Evolutionary conservation across 768 basidiomycete species (phyloP), one percentile per base, ranked within the genome.

Genomic region (Tulasnella sp.): DNA sequence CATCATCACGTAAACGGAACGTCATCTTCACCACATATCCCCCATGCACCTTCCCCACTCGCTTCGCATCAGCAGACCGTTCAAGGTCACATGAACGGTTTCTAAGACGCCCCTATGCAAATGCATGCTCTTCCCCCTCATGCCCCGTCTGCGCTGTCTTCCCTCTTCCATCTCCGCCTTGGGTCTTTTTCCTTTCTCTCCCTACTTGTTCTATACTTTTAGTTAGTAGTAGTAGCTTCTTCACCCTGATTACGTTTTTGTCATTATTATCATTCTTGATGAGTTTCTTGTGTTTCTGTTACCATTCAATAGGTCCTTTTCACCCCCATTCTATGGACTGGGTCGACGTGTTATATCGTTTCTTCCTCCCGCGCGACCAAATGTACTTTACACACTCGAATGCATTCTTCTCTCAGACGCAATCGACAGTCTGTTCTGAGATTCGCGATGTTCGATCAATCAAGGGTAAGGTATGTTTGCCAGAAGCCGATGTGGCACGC

Each of bases 61-160:
- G 64, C 64, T 36, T 32, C 64, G 35, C 64, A 65, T 37, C 64
- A 65, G 64, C 64, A 65, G 39, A 40, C 64, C 22, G 64, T 65
- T 34, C 64, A 65, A 40, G 64, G 35, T 17, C 64, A 65, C 39
- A 65, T 65, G 64, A 65, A 65, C 39, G 64, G 64, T 40, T 65
- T 65, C 64, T 65, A 40, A 65, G 22, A 36, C 59, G 32, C n/a
- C 35, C 64, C n/a, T 19, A 29, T 65, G 22, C 36, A n/a, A n/a
- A 36, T 34, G 64, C 64, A 36, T 65, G 64, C 22, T 65, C 64
- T 65, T 34, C 17, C 35, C 35, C 64, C 35, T 65, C 64, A 40
- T 34, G 35, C 36, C 39, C 35, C 17, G 1, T 17, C 64, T 34
- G 22, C 64, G 34, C 64, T 34, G 1, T 14, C 12, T 65, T 34